Evolutionary conservation across 78 protist genomes (phyloP), one percentile per base, ranked within the genome.

Genomic region (Dictyostelium capitatum): DNA sequence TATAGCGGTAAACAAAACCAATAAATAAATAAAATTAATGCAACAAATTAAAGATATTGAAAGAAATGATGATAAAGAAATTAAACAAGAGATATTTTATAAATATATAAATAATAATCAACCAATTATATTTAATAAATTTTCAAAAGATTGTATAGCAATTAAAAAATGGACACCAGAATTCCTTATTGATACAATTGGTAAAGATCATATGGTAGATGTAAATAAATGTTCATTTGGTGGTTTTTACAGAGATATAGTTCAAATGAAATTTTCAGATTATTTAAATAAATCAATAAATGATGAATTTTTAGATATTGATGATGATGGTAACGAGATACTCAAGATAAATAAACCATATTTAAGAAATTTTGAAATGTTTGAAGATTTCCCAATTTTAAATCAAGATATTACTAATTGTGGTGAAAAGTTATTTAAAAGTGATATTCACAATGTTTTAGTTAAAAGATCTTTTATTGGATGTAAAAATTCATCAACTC

Each of bases 181-280:
- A 3, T 85, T 17, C 20, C 30, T 85, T 1, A 10, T 73, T 30
- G 28, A 25, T 11, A 37, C 14, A 17, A 47, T 85, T 28, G 92
- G 92, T 62, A 25, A 25, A 3, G 92, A 85, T 46, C 37, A 75
- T 15, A 7, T 25, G 4, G 83, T 85, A 3, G 92, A 85, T 73
- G 83, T 85, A 3, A 47, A 73, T 20, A 85, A 74, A 81, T 85
- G 92, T 48, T 56, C 82, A 14, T 85, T 85, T 75, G 83, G 82
- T 25, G 15, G 23, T 4, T 54, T 59, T 47, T 59, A 72, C 25
- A 62, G 23, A 62, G 92, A 85, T 46, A 75, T 85, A 17, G 5
- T 17, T 0, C 56, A 25, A 28, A 73, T 85, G 75, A 32, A 62
- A 41, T 85, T 85, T 47, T 54, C 82, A 12, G 79, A 85, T 20